Conservation (phyloP, 192 early-diverging fungal species). For the Gryganskiella cystojenkinii region DNA sequence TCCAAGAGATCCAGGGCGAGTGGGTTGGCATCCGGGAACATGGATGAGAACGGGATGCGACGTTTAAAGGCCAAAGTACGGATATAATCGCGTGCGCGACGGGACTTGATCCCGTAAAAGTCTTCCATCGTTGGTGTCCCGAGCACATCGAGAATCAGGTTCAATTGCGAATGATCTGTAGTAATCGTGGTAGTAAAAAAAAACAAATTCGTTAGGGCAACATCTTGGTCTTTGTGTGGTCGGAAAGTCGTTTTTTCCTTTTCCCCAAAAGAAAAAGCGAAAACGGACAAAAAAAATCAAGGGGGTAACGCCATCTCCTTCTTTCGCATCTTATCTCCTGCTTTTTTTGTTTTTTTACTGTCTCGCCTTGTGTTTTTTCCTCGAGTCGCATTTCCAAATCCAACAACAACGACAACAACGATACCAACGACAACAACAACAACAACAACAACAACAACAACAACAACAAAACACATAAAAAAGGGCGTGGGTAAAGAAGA, state of each 20-base stretch:
- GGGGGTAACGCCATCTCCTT: too few relatives aligned
- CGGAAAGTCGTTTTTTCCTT: too few relatives aligned
- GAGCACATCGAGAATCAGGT: conserved; percentile 93
- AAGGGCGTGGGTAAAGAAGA: not conserved
- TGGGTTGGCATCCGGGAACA: conserved; percentile 91
- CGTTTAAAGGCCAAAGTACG: conserved; percentile 87
- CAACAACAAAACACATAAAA: not conserved
- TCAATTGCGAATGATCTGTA: conserved; percentile 92
- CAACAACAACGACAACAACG: too few relatives aligned
- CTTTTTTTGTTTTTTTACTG: too few relatives aligned
- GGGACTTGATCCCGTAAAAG: conserved; percentile 82
- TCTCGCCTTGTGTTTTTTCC: too few relatives aligned
- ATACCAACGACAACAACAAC: not conserved
- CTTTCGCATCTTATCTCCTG: too few relatives aligned
- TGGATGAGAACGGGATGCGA: conserved; percentile 80
- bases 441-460: not conserved
- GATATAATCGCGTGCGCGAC: conserved; percentile 91
- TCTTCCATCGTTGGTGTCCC: conserved; percentile 96
- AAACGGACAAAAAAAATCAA: not conserved
- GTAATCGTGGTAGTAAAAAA: not conserved
- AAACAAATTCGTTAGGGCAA: not conserved
- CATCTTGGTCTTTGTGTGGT: not conserved
- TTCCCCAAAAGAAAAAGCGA: not conserved
- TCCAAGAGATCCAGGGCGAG: conserved; percentile 91
- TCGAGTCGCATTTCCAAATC: too few relatives aligned